Evolutionary conservation across 2,329 filamentous ascomycete genomes (phyloP).

Genomic region (Chaetomiaceae sp.): DNA sequence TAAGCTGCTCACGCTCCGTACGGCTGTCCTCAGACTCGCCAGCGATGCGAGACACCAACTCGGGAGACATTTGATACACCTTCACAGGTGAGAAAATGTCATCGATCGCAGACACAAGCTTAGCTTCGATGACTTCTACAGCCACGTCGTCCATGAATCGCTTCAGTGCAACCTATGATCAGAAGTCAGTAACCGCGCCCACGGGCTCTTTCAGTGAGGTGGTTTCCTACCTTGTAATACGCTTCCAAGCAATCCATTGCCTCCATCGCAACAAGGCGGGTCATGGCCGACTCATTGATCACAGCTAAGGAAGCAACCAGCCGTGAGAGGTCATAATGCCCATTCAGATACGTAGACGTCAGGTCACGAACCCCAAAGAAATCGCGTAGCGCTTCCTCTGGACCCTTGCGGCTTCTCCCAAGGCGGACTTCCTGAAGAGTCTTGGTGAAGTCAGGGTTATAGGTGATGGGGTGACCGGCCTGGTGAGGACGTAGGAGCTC

Average conservation of each 20-base stretch:
- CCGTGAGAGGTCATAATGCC: background rate
- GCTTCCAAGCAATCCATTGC: constrained; percentile 33
- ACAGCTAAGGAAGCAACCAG: constrained; percentile 3
- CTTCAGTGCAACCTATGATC: constrained; percentile 38
- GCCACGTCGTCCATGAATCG: constrained; percentile 41
- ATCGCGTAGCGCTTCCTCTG: background rate
- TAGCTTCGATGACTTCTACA: constrained; percentile 38
- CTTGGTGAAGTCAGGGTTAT: constrained; percentile 45
- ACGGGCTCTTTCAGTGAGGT: background rate
- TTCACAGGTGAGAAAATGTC: constrained; percentile 37
- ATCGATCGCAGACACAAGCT: constrained; percentile 33
- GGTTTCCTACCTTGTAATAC: constrained; percentile 32
- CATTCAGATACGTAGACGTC: background rate
- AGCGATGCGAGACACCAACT: constrained; percentile 35
- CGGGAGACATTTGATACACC: constrained; percentile 34
- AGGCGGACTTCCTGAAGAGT: constrained; percentile 31
- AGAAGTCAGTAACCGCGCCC: background rate
- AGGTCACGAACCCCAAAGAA: background rate
- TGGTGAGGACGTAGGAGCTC: constrained; percentile 44
- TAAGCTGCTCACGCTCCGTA: constrained; percentile 33
- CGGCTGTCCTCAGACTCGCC: constrained; percentile 38
- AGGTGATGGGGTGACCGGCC: constrained; percentile 46
- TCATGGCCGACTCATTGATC: constrained; percentile 24
- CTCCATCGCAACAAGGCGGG: constrained; percentile 29
- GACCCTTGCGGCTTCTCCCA: constrained; percentile 13